Percentiles rank a stretch among this genome's conserved stretches.
These are phyloP conservation scores for Diaporthe batatas DNA, from an alignment of 2,329 filamentous ascomycete genomes.

Conservation along the genomic window DNA sequence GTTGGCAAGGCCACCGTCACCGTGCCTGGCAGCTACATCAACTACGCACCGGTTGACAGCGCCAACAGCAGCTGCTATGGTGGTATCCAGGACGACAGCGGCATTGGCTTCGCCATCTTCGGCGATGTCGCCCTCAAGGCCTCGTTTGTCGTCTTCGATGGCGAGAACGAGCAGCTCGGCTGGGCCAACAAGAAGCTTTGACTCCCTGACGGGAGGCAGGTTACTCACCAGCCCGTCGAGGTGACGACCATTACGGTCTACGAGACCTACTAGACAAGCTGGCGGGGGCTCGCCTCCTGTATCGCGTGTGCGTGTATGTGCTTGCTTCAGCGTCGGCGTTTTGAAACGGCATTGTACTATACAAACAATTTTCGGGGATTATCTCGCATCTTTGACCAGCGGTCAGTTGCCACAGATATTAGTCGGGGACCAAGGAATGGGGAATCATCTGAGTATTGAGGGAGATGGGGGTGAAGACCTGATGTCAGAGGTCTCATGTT, in stretches of 20 bases:
- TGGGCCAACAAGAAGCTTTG: slow-evolving; percentile 53
- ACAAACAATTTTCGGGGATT: slow-evolving; percentile 6
- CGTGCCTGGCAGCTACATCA: slow-evolving; percentile 55
- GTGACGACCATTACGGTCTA: slow-evolving; percentile 36
- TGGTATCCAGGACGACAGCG: slow-evolving; percentile 49
- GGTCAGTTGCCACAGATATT: slow-evolving; percentile 11
- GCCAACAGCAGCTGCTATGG: slow-evolving; percentile 52
- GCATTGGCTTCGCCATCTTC: slow-evolving; percentile 49
- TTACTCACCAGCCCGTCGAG: slow-evolving; percentile 35
- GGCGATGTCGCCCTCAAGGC: slow-evolving; percentile 51
- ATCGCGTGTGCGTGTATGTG: slow-evolving; percentile 32
- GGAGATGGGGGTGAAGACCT: not conserved
- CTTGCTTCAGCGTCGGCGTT: slow-evolving; percentile 34
- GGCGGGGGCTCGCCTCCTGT: slow-evolving; percentile 24
- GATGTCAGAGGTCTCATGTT: slow-evolving; percentile 19
- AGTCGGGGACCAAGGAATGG: not conserved
- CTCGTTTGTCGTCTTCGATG: slow-evolving; percentile 52
- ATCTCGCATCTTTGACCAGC: slow-evolving; percentile 14
- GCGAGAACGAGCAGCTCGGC: slow-evolving; percentile 56
- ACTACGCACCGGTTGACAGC: slow-evolving; percentile 49
- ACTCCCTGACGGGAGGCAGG: slow-evolving; percentile 33
- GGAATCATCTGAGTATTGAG: not conserved
- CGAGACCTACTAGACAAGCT: slow-evolving; percentile 23
- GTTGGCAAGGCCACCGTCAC: slow-evolving; percentile 50
- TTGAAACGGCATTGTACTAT: slow-evolving; percentile 34